phyloP scores from a whole-genome alignment of 2,329 filamentous ascomycete species.

The Epichloe coenophiala region DNA sequence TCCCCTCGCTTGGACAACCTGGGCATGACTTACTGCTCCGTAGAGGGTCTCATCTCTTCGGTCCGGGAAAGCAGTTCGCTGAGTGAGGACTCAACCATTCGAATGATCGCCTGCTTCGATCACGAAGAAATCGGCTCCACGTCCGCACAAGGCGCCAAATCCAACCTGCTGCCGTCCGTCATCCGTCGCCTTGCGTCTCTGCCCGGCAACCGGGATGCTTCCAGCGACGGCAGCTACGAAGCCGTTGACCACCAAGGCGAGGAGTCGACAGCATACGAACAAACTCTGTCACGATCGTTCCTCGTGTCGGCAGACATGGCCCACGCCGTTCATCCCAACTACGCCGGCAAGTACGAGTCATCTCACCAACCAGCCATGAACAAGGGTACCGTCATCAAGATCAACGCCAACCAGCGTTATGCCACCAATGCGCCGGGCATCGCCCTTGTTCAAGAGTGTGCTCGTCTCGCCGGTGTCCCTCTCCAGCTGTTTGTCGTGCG shows the following conservation, averaged over 20 bases:
- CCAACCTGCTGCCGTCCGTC: constrained; percentile 77
- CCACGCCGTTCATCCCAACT: constrained; percentile 92
- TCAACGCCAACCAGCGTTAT: constrained; percentile 96
- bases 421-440: constrained; percentile 94
- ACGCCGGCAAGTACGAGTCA: constrained; percentile 77
- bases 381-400: constrained; percentile 89
- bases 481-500: constrained; percentile 92
- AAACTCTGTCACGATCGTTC: constrained; percentile 83
- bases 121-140: constrained; percentile 94
- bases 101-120: constrained; percentile 89
- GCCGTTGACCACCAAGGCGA: constrained; percentile 45
- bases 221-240: constrained; percentile 50
- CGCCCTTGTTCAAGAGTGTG: constrained; percentile 79
- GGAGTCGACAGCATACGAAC: constrained; percentile 74
- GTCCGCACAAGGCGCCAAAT: constrained; percentile 87
- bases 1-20: constrained; percentile 93
- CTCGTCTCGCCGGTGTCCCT: constrained; percentile 60
- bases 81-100: constrained; percentile 66
- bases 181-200: constrained; percentile 76
- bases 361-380: constrained; percentile 93
- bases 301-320: constrained; percentile 96
- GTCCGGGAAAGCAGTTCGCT: constrained; percentile 50
- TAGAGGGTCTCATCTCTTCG: constrained; percentile 74
- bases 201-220: constrained; percentile 49
- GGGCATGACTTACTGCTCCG: constrained; percentile 89